A percentile compares a stretch with the other conserved stretches of the same genome.
Conservation (phyloP, 2,329 filamentous ascomycete species). For the Pestalotiopsis sp. region DNA sequence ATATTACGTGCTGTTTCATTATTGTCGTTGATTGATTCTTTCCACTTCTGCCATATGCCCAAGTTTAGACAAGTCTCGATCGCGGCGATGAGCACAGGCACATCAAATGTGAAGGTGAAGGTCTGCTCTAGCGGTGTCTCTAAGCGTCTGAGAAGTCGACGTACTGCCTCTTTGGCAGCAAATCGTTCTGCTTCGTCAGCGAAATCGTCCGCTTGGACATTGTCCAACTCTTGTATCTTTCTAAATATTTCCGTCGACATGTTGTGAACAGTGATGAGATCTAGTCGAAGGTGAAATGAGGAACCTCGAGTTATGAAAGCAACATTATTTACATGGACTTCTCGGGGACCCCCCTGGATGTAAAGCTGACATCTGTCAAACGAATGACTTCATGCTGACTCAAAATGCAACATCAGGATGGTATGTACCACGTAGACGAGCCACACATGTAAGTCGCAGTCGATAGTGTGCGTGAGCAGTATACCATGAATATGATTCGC, state of each 20-base stretch:
- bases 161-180: slow-evolving; percentile 19
- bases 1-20: slow-evolving; percentile 20
- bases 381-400: no score
- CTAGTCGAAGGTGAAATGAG: neutral
- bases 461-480: neutral
- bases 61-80: slow-evolving; percentile 23
- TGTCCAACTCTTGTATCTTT: neutral
- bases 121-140: slow-evolving; percentile 23
- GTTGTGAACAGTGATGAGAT: neutral
- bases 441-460: neutral
- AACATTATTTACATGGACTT: no score
- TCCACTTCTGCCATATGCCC: slow-evolving; percentile 25
- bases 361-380: no score
- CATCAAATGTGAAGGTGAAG: slow-evolving; percentile 18
- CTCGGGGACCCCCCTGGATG: no score
- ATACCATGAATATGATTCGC: neutral
- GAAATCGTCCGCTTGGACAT: neutral
- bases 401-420: no score
- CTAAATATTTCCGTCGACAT: no score
- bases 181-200: slow-evolving; percentile 20
- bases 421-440: neutral
- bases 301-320: no score
- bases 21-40: slow-evolving; percentile 1
- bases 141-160: slow-evolving; percentile 22
- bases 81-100: slow-evolving; percentile 22